phyloP scores from a whole-genome alignment of 2,329 filamentous ascomycete genomes.

The Madurella mycetomatis region DNA sequence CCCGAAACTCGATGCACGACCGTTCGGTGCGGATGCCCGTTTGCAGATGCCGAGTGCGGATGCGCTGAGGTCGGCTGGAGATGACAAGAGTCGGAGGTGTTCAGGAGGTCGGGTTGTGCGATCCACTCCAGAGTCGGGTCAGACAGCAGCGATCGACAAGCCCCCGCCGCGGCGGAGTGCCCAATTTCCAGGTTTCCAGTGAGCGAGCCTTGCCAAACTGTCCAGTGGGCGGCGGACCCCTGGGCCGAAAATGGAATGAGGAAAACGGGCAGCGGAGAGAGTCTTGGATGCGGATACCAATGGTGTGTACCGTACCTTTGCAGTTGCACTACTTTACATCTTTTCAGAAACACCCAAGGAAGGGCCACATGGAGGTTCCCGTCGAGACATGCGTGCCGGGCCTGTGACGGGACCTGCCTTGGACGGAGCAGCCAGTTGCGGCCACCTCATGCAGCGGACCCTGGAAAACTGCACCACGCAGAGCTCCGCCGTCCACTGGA shows the following conservation, averaged over 20 bases:
- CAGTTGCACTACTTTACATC: neutral
- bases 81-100: conserved; percentile 15
- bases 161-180: conserved; percentile 28
- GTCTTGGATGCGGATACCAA: neutral
- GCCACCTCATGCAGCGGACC: neutral
- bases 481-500: too few species aligned
- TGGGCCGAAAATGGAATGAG: too few species aligned
- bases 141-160: conserved; percentile 30
- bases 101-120: conserved; percentile 22
- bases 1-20: neutral
- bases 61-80: conserved; percentile 7
- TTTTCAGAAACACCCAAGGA: neutral
- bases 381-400: neutral
- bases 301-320: too few species aligned
- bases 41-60: conserved; percentile 4
- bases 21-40: neutral
- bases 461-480: neutral
- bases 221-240: conserved; percentile 6
- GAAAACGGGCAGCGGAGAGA: neutral
- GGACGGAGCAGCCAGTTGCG: neutral
- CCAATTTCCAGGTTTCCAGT: conserved; percentile 29
- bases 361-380: neutral
- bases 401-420: neutral
- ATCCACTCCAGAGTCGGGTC: conserved; percentile 17
- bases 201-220: neutral